phyloP scores from a whole-genome alignment of 169 alveolate genomes.

The Plasmodium cynomolgi region DNA sequence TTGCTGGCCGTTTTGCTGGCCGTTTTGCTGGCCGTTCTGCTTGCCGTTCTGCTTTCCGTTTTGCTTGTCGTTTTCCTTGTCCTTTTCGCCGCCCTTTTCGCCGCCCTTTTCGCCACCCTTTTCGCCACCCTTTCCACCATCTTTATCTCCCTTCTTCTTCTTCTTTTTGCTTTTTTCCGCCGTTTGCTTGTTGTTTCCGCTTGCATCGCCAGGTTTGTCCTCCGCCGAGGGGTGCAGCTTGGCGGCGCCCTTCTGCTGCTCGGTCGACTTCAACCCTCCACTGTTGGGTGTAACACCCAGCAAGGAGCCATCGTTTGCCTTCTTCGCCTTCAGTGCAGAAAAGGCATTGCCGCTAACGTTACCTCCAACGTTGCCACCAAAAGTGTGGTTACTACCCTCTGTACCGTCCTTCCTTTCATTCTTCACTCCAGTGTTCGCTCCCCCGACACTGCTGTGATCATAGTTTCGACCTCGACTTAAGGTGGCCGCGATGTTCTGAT shows the following conservation, averaged over 20 bases:
- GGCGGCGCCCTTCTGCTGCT: neutral
- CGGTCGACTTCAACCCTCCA: neutral
- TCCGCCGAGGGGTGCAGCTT: neutral
- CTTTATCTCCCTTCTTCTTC: neutral
- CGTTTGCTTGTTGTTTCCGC: neutral
- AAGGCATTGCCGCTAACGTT: neutral
- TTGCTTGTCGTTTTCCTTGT: neutral
- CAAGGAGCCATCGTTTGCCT: neutral
- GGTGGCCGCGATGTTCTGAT: neutral
- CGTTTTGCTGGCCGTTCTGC: neutral
- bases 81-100: too few relatives aligned
- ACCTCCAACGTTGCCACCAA: neutral
- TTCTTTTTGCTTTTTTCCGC: neutral
- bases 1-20: neutral
- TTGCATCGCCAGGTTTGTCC: neutral
- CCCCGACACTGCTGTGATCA: neutral
- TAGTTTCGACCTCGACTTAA: neutral
- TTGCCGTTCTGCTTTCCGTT: neutral
- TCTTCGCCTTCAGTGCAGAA: neutral
- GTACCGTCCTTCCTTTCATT: neutral
- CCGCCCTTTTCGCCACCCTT: neutral
- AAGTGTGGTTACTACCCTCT: neutral
- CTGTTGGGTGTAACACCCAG: neutral
- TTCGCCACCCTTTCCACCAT: neutral
- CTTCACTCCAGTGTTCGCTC: neutral